A percentile compares a stretch with the other conserved stretches of the same genome.
phyloP scores from a whole-genome alignment of 1,284 basidiomycete species.

The Austropuccinia psidii region DNA sequence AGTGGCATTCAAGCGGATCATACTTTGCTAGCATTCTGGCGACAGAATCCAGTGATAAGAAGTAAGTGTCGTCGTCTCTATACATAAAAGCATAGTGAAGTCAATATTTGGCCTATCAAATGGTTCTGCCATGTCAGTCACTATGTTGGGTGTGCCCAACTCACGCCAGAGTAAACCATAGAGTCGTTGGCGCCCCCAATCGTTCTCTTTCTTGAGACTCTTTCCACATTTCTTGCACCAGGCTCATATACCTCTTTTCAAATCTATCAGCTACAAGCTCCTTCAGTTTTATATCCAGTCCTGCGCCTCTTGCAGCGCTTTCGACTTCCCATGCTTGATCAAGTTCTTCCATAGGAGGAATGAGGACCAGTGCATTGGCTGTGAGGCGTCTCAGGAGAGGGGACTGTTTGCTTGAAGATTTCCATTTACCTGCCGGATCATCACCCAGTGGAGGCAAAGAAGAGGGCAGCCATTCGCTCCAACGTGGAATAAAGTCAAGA shows the following conservation, averaged over 20 bases:
- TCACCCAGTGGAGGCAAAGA: background rate
- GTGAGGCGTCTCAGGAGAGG: conserved; percentile 35
- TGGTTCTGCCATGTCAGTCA: background rate
- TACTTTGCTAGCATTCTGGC: conserved; percentile 38
- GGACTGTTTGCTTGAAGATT: background rate
- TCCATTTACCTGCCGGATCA: conserved; percentile 33
- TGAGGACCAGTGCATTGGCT: conserved; percentile 38
- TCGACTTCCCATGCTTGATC: conserved; percentile 39
- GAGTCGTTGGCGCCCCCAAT: conserved; percentile 38
- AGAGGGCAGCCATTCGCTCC: conserved; percentile 41
- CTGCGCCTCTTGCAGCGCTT: conserved; percentile 40
- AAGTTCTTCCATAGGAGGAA: conserved; percentile 40
- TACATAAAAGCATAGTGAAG: background rate
- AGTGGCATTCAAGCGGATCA: conserved; percentile 29
- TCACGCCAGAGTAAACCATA: conserved; percentile 43
- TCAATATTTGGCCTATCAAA: background rate
- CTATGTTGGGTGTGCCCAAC: background rate
- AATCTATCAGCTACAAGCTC: conserved; percentile 39
- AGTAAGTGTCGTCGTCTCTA: conserved; percentile 44
- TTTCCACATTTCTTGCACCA: conserved; percentile 41
- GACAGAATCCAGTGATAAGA: conserved; percentile 40
- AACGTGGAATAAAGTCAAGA: conserved; percentile 41
- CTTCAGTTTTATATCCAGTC: conserved; percentile 40
- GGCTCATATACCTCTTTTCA: conserved; percentile 41
- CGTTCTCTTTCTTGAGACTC: conserved; percentile 36